Conservation (phyloP, 768 basidiomycete species). For the Lentinula boryana region DNA sequence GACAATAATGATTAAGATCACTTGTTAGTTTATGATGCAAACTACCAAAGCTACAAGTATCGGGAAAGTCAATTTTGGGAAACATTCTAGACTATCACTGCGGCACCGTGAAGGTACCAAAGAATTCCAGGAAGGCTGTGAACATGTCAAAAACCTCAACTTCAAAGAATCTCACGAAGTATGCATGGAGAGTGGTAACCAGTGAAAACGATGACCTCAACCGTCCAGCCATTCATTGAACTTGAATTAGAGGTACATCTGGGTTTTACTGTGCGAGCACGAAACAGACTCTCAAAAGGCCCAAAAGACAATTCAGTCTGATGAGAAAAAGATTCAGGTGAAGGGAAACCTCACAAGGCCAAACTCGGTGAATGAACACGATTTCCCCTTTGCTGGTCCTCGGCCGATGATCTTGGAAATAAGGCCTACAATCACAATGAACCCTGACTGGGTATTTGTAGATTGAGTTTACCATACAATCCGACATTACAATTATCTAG, state of each 20-base stretch:
- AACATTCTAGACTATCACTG: background rate
- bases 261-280: background rate
- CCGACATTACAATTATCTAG: background rate
- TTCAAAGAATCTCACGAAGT: background rate
- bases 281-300: background rate
- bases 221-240: background rate
- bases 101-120: background rate
- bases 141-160: background rate
- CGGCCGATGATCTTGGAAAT: background rate
- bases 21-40: background rate
- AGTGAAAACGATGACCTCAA: background rate
- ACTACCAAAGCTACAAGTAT: too few relatives aligned
- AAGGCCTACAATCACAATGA: background rate
- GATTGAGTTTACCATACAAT: background rate
- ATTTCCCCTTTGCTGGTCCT: background rate
- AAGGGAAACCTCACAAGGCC: background rate
- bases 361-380: too few relatives aligned
- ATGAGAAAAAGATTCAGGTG: background rate
- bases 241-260: background rate
- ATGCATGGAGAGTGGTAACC: background rate
- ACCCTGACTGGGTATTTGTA: background rate
- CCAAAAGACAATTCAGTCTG: background rate
- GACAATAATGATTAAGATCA: background rate
- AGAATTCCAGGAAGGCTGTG: background rate
- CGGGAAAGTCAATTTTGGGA: background rate